phyloP scores from a whole-genome alignment of 148 eudicot species.

The Silene uniflora region DNA sequence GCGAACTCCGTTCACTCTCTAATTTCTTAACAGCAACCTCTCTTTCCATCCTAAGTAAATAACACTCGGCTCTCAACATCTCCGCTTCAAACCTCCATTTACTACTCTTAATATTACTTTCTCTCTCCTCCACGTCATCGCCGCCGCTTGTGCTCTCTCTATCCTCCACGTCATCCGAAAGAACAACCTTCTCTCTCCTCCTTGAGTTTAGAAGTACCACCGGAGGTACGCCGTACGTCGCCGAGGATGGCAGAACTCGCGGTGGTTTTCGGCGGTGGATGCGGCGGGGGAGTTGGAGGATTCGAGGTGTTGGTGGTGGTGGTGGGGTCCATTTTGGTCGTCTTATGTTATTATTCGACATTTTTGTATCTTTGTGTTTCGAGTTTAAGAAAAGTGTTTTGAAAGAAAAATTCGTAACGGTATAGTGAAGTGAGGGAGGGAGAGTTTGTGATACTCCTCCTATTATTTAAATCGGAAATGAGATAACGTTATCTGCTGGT shows the following conservation, averaged over 20 bases:
- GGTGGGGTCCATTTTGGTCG: slow-evolving; percentile 56
- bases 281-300: slow-evolving; percentile 72
- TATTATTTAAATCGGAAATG: no score
- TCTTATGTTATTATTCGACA: slow-evolving; percentile 26
- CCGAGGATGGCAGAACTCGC: slow-evolving; percentile 40
- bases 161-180: slow-evolving; percentile 22
- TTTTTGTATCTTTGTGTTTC: slow-evolving; percentile 13
- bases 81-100: slow-evolving; percentile 80
- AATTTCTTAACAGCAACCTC: slow-evolving; percentile 54
- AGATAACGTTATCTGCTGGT: no score
- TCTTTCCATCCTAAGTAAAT: slow-evolving; percentile 64
- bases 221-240: slow-evolving; percentile 33
- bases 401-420: background rate
- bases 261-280: slow-evolving; percentile 47
- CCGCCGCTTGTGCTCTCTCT: background rate
- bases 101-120: slow-evolving; percentile 18
- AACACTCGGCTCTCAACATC: slow-evolving; percentile 81
- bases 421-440: no score
- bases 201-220: slow-evolving; percentile 40
- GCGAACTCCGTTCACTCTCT: slow-evolving; percentile 46
- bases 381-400: slow-evolving; percentile 7
- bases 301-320: slow-evolving; percentile 62
- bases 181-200: slow-evolving; percentile 37
- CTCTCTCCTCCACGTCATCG: slow-evolving; percentile 13
- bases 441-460: no score